These are phyloP conservation scores for Malus hybrid DNA, from an alignment of 331 rosid genomes.

Conservation along the genomic window DNA sequence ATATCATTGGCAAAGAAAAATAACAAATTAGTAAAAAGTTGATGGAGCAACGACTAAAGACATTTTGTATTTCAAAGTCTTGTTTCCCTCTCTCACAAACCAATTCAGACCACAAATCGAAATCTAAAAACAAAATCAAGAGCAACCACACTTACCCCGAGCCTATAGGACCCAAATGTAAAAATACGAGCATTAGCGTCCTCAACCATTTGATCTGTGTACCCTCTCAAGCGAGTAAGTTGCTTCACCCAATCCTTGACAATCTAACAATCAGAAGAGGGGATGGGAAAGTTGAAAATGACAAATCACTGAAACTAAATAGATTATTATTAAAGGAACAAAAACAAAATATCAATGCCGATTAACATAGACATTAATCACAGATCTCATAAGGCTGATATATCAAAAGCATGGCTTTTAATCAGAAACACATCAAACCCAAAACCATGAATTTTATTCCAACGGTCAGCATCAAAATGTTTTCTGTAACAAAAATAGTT, in stretches of 20 bases:
- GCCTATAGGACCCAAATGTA: slow-evolving; percentile 49
- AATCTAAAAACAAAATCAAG: neutral
- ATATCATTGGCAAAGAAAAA: neutral
- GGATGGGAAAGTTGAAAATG: neutral
- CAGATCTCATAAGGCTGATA: too few species aligned
- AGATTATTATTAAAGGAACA: neutral
- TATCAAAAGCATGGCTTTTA: too few species aligned
- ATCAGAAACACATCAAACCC: neutral
- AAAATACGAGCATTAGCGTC: slow-evolving; percentile 40
- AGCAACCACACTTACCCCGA: slow-evolving; percentile 23
- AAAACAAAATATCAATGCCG: neutral
- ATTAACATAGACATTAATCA: neutral
- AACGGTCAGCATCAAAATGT: neutral
- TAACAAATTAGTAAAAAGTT: neutral
- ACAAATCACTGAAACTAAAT: too few species aligned
- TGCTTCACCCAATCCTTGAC: slow-evolving; percentile 32
- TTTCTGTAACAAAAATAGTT: neutral
- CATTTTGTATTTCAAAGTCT: neutral
- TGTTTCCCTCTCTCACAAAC: neutral
- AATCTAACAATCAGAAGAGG: slow-evolving; percentile 11
- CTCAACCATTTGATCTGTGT: slow-evolving; percentile 40
- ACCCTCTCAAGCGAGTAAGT: slow-evolving; percentile 28
- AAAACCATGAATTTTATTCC: neutral
- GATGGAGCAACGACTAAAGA: neutral
- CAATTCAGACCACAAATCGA: neutral